Conservation (phyloP, 331 rosid species). For the Saraca asoca region DNA sequence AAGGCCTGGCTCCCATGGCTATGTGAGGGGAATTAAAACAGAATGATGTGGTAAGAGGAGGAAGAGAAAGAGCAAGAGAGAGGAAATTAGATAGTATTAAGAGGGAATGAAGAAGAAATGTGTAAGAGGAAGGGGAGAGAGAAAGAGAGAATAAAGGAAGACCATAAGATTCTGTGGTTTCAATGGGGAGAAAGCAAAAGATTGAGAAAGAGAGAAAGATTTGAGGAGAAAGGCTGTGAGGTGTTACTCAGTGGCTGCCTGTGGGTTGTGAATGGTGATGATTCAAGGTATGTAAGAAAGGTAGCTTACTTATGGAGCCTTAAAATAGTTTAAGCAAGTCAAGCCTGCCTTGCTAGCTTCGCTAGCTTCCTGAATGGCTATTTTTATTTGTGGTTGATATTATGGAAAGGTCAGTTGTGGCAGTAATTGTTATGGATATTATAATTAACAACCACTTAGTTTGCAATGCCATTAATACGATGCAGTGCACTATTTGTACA, state of each 20-base stretch:
- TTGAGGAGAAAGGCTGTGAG: not conserved
- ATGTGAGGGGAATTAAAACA: not conserved
- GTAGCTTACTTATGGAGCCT: too few species aligned
- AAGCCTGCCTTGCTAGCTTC: too few species aligned
- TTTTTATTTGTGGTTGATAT: slow-evolving; percentile 33
- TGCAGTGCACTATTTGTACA: too few species aligned
- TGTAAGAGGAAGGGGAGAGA: not conserved
- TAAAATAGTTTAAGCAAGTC: too few species aligned
- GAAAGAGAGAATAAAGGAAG: slow-evolving; percentile 23
- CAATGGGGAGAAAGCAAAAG: not conserved
- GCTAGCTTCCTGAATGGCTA: too few species aligned
- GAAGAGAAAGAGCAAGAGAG: too few species aligned
- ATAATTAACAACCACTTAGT: too few species aligned
- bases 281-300: too few species aligned
- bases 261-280: too few species aligned
- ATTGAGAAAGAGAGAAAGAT: slow-evolving; percentile 3
- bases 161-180: slow-evolving; percentile 26
- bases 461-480: too few species aligned
- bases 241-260: not conserved
- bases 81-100: not conserved
- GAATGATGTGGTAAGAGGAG: not conserved
- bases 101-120: not conserved
- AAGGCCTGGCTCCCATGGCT: slow-evolving; percentile 30
- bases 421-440: not conserved
- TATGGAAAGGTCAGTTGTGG: not conserved